Conservation (phyloP, 345 rosid species). For the Cardamine resedifolia region DNA sequence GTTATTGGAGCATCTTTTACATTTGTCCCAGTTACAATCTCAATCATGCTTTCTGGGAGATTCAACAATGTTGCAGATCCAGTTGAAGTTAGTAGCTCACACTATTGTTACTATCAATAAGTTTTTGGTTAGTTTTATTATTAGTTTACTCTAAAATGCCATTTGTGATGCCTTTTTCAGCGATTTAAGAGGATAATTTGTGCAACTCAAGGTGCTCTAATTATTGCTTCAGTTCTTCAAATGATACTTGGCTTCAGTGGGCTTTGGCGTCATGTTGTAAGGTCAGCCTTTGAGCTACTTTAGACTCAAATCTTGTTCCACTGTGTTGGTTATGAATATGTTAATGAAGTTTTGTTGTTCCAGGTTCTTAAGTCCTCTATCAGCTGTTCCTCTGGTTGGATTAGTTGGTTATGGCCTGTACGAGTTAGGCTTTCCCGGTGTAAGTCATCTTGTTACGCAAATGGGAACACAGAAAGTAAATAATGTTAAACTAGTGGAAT, state of each 20-base stretch:
- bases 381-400: conserved; percentile 86
- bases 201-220: conserved; percentile 92
- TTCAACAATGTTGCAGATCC: conserved; percentile 65
- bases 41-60: conserved; percentile 87
- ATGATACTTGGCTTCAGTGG: conserved; percentile 98
- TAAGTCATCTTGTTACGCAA: conserved; percentile 42
- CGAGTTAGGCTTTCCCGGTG: conserved; percentile 97
- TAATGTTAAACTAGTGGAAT: neutral
- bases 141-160: neutral
- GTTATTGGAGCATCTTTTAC: conserved; percentile 92
- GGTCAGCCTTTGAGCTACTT: conserved; percentile 46
- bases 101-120: neutral
- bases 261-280: conserved; percentile 91
- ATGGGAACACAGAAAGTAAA: neutral
- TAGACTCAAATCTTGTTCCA: conserved; percentile 8
- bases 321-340: neutral
- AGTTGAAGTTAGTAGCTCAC: conserved; percentile 53
- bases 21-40: conserved; percentile 87
- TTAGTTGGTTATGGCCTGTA: conserved; percentile 92
- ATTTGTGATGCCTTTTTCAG: conserved; percentile 45
- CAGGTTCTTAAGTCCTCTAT: conserved; percentile 96
- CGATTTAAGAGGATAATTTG: conserved; percentile 81
- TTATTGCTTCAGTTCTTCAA: conserved; percentile 93
- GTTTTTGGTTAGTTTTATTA: neutral
- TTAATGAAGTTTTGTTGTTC: conserved; percentile 2